Percentiles rank a stretch among this genome's conserved stretches.
phyloP scores from a whole-genome alignment of 75 land plant genomes.

The Gnetum montanum region DNA sequence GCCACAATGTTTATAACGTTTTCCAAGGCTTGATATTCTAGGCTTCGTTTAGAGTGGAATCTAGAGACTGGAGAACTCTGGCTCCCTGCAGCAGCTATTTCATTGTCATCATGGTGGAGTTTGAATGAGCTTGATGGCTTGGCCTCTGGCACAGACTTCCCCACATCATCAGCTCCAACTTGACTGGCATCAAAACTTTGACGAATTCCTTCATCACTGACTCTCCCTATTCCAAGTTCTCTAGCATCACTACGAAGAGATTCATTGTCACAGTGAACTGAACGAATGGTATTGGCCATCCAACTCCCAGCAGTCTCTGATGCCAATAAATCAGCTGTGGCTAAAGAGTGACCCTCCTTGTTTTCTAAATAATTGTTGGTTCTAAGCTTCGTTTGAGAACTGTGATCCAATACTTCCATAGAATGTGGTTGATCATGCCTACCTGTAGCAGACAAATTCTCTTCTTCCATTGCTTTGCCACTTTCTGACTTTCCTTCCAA shows the following conservation, averaged over 20 bases:
- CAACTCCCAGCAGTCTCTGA: constrained; percentile 91
- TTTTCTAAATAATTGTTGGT: too few species aligned
- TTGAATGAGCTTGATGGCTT: neutral
- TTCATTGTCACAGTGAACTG: constrained; percentile 68
- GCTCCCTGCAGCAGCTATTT: constrained; percentile 30
- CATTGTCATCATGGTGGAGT: neutral
- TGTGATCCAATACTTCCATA: too few species aligned
- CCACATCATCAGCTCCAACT: constrained; percentile 8
- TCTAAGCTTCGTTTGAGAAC: too few species aligned
- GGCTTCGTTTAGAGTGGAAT: constrained; percentile 1
- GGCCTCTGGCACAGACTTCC: neutral
- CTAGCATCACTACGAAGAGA: constrained; percentile 28
- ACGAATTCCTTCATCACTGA: constrained; percentile 11
- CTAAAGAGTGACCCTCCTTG: constrained; percentile 15
- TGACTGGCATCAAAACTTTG: constrained; percentile 25
- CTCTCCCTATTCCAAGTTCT: neutral
- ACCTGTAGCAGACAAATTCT: constrained; percentile 22
- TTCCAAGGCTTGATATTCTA: constrained; percentile 37
- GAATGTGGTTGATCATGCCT: too few species aligned
- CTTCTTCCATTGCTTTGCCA: constrained; percentile 10
- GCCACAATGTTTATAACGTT: constrained; percentile 51
- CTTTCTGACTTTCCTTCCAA: neutral
- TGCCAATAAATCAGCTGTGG: constrained; percentile 70
- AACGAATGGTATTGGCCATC: constrained; percentile 72
- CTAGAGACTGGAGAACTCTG: constrained; percentile 19